Percentiles rank a stretch among this genome's conserved stretches.
Conservation (phyloP, 257 asterid species). For the Gentiana straminea region DNA sequence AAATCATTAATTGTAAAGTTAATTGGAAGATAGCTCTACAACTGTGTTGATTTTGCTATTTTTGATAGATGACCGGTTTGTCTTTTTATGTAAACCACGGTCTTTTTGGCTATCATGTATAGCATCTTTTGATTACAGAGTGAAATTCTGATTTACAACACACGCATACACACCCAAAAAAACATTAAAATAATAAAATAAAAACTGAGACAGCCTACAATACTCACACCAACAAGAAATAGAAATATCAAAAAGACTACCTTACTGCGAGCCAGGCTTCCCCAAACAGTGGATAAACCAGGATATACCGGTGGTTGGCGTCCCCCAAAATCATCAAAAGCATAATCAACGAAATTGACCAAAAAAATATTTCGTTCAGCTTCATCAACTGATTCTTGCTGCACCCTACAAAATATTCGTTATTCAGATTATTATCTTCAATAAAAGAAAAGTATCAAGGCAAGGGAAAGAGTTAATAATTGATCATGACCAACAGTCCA, state of each 20-base stretch:
- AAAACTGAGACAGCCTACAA: too few species aligned
- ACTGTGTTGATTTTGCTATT: too few species aligned
- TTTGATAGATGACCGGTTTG: too few species aligned
- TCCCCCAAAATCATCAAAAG: conserved; percentile 98
- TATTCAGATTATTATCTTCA: neutral
- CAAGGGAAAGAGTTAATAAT: neutral
- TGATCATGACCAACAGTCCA: neutral
- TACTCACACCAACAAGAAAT: neutral
- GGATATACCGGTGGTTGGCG: conserved; percentile 99
- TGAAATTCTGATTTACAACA: too few species aligned
- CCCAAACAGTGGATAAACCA: conserved; percentile 98
- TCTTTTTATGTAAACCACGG: too few species aligned
- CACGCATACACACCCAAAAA: too few species aligned
- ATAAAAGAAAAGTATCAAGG: neutral
- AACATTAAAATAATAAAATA: too few species aligned
- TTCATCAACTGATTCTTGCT: conserved; percentile 96
- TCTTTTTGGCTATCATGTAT: too few species aligned
- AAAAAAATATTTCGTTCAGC: conserved; percentile 91
- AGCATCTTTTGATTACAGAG: too few species aligned
- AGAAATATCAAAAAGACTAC: conserved; percentile 21
- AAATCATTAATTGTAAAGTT: too few species aligned
- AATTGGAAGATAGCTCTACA: too few species aligned
- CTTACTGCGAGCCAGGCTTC: conserved; percentile 99
- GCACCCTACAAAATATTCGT: conserved; percentile 54
- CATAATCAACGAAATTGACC: conserved; percentile 88